Evolutionary conservation across 1,139 yeast species (phyloP), one percentile per base, ranked within the genome.

Genomic region (Suzukiozyma palmioleophila): DNA sequence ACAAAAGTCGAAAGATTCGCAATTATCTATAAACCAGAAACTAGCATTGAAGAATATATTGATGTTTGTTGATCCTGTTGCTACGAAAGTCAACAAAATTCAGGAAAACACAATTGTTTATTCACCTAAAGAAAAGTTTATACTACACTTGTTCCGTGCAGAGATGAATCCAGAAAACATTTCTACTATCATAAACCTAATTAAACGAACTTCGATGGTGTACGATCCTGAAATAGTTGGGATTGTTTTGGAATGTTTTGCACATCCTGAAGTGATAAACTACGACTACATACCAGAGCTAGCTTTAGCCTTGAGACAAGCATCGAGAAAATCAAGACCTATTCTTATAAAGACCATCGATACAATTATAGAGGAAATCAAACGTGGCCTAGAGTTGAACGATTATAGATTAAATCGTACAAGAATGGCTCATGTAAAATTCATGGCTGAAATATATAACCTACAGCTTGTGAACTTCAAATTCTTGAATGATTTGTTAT

Each of bases 351-450:
- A 53, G 34, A 75, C 81, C 1, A 62, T 86, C 36, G 97, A 90
- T 54, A 64, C 75, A n/a, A 46, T 84, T 1, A 47, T 84, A 14
- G 96, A 89, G 51, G 69, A 71, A 26, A 71, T 85, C 12, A 66
- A 74, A 8, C 56, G 79, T 24, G 95, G 90, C 0, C 60, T 88
- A 44, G 96, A 89, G 52, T 50, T 68, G 7, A 78, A 81, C 48
- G 80, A 79, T 47, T 83, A 75, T 53, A 67, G 79, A 38, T 59
- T 66, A 38, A 84, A 82, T 50, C 75, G 89, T 55, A 63, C 64
- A 24, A 64, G 95, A 46, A 62, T 86, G 45, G 71, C 95, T 0
- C 79, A 81, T 41, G 73, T 78, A 8, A 74, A 67, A 49, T 81
- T 79, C 48, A 50, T 90, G 13, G 76, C 81, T 0, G 87, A 80